Conservation (phyloP, 202 grass and related monocot species). For the Cymbopogon flexuosus region DNA sequence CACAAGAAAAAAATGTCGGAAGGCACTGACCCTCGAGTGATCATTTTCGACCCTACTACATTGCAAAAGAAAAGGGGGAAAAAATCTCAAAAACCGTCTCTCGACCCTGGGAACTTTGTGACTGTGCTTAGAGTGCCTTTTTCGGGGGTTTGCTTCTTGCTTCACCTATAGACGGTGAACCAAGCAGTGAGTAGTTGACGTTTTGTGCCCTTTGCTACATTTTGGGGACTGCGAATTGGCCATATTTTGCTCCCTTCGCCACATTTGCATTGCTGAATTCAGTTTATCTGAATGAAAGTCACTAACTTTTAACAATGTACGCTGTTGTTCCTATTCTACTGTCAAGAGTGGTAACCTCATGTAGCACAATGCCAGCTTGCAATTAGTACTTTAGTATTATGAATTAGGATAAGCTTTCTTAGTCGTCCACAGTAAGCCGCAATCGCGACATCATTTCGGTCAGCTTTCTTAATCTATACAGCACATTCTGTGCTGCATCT, state of each 20-base stretch:
- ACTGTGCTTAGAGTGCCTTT: too few species aligned
- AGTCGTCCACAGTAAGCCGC: slow-evolving; percentile 6
- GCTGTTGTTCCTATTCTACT: neutral
- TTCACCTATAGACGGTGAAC: neutral
- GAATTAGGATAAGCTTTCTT: slow-evolving; percentile 18
- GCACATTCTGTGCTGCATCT: slow-evolving; percentile 29
- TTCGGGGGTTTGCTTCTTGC: too few species aligned
- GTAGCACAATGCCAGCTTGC: slow-evolving; percentile 5
- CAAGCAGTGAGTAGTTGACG: neutral
- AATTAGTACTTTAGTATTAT: slow-evolving; percentile 1
- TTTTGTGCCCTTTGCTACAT: slow-evolving; percentile 2
- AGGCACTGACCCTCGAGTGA: neutral
- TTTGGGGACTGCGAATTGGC: neutral
- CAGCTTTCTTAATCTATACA: slow-evolving; percentile 30
- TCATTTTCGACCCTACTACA: neutral
- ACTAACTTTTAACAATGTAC: neutral
- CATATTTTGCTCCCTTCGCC: neutral
- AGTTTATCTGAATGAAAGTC: neutral
- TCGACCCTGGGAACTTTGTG: too few species aligned
- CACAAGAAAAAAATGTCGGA: neutral
- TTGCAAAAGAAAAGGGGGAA: too few species aligned
- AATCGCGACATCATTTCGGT: slow-evolving; percentile 13
- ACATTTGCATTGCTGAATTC: neutral
- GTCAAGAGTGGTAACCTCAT: neutral
- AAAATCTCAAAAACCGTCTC: too few species aligned